Base-by-base conservation (phyloP, 2,329 filamentous ascomycete species). In the Berkeleyomyces basicola region DNA sequence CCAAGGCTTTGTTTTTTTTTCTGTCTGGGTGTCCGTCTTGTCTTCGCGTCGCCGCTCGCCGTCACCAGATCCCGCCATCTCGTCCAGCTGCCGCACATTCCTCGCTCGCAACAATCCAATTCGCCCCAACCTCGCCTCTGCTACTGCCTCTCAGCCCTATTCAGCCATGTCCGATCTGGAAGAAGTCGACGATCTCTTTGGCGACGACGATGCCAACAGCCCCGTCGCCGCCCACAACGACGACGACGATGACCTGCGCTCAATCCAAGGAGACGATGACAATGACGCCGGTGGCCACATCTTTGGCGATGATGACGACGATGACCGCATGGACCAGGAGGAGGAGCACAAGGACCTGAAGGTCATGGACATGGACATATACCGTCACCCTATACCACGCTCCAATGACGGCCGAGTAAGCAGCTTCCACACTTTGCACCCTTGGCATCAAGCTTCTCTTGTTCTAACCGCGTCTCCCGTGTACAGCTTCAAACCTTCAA, bases 321-420 rank as follows among this genome's bases (percentile, higher is more conserved):
- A 58, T 4, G 62, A 64, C 23, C 64, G 47, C 58, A 65, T 59
- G 53, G 62, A 47, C 40, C 63, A 66, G 2, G 65, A 65, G 39
- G 66, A 69, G 65, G 67, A 74, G 67, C 66, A 75, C 9, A 74
- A 76, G 39, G 74, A 76, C n/a, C 80, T 79, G 67, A 76, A 82
- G 61, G 79, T 87, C 61, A 79, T 83, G 74, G 82, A 84, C 60
- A 76, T 85, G 57, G 80, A 82, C 57, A 75, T 90, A 57, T 84
- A 81, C 68, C 80, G 87, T 55, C 88, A 91, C 71, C 78, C 82
- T 59, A 75, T 85, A 11, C 88, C 88, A 11, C 85, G 86, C 69
- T 80, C 86, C 44, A 83, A 80, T 66, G 85, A 90, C 70, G 84
- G 84, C 69, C 81, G 82, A 71, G 86, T 90, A 75, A 68, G 79